A percentile compares a stretch with the other conserved stretches of the same genome.
Evolutionary conservation across 2,329 filamentous ascomycete genomes (phyloP).

Genomic region (Lasiodiplodia sp.): DNA sequence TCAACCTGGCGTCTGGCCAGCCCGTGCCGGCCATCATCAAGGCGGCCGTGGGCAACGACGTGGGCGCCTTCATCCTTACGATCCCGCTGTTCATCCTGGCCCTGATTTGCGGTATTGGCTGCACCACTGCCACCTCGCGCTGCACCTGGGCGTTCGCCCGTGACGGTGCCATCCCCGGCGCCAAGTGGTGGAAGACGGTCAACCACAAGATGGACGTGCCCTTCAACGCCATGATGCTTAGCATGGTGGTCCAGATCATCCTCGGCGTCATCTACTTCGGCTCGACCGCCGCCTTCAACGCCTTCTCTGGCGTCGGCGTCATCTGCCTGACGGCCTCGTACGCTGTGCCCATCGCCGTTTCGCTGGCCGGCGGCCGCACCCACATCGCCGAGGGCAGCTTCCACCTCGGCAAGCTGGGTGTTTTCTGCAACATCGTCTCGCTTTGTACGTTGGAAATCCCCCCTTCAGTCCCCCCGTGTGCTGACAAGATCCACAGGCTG

Average conservation of each 20-base stretch:
- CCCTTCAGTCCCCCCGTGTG: not conserved
- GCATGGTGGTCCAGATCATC: constrained; percentile 68
- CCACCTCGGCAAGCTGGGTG: constrained; percentile 68
- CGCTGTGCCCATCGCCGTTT: constrained; percentile 70
- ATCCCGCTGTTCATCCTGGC: constrained; percentile 71
- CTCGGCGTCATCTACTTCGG: constrained; percentile 75
- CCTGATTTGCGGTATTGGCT: constrained; percentile 72
- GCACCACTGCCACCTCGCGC: constrained; percentile 72
- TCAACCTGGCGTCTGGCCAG: constrained; percentile 50
- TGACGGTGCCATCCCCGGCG: constrained; percentile 73
- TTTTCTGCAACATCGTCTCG: constrained; percentile 69
- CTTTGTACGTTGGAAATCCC: constrained; percentile 44
- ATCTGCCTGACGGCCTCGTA: constrained; percentile 75
- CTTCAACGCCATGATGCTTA: constrained; percentile 75
- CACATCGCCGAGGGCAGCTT: constrained; percentile 66
- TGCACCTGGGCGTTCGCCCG: constrained; percentile 75
- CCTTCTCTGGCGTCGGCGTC: constrained; percentile 74
- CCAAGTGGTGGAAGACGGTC: constrained; percentile 66
- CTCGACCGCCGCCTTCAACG: constrained; percentile 73
- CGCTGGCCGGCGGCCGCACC: constrained; percentile 65
- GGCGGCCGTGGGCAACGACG: constrained; percentile 65
- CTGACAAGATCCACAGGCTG: constrained; percentile 52
- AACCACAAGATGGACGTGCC: constrained; percentile 64
- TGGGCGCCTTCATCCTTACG: constrained; percentile 68
- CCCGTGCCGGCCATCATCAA: constrained; percentile 71